Evolutionary conservation across 768 basidiomycete species (phyloP).

Genomic region (Solioccasus polychromus): DNA sequence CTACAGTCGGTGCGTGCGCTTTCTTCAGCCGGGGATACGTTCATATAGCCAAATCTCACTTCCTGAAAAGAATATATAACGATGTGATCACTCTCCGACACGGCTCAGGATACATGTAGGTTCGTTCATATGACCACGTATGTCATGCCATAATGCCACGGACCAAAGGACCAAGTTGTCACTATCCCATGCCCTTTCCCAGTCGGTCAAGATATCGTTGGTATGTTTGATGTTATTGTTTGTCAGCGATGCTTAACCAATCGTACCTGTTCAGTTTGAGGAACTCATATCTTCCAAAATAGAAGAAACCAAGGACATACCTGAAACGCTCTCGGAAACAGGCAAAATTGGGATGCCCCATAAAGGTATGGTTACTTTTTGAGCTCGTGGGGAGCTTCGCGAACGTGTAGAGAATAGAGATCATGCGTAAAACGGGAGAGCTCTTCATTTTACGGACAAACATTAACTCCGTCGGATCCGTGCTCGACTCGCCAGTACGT

Average conservation of each 20-base stretch:
- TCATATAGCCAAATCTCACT: constrained; percentile 31
- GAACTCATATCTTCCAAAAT: constrained; percentile 89
- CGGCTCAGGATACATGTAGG: constrained; percentile 94
- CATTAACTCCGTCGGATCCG: constrained; percentile 93
- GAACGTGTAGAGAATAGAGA: constrained; percentile 50
- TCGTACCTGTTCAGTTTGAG: constrained; percentile 61
- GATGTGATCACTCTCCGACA: constrained; percentile 94
- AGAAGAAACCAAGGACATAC: constrained; percentile 95
- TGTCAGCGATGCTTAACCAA: neutral
- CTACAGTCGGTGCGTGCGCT: constrained; percentile 73
- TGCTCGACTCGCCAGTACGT: constrained; percentile 91
- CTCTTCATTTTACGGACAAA: constrained; percentile 91
- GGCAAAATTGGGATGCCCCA: constrained; percentile 92
- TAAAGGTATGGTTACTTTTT: constrained; percentile 48
- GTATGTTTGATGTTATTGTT: constrained; percentile 37
- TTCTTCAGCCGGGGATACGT: neutral
- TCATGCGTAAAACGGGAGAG: constrained; percentile 97
- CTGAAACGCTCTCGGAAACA: constrained; percentile 88
- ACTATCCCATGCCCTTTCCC: constrained; percentile 89
- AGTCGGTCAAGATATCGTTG: constrained; percentile 96
- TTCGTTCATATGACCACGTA: constrained; percentile 14
- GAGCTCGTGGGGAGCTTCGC: constrained; percentile 6
- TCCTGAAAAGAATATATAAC: constrained; percentile 76
- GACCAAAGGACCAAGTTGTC: constrained; percentile 86
- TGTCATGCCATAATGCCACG: constrained; percentile 7